A percentile compares a stretch with the other conserved stretches of the same genome.
Conservation (phyloP, 257 asterid species). For the Ocimum tenuiflorum region DNA sequence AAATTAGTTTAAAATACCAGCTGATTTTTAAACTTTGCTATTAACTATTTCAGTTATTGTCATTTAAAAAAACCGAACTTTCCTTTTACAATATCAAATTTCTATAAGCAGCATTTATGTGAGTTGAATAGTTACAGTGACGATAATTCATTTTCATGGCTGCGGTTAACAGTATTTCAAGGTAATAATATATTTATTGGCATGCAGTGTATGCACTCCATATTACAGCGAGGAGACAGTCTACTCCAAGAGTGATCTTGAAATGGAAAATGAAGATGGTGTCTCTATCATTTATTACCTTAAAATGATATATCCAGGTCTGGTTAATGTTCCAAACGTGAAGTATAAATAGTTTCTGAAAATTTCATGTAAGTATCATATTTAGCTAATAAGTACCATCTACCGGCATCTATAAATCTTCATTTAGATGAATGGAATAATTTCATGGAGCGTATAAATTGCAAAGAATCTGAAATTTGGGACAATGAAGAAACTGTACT, state of each 20-base stretch:
- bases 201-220: conserved; percentile 81
- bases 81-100: neutral
- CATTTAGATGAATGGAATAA: conserved; percentile 91
- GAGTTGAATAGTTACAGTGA: neutral
- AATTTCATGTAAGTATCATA: neutral
- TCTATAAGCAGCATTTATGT: conserved; percentile 9
- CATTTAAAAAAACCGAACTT: neutral
- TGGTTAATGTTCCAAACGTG: conserved; percentile 16
- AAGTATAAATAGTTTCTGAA: conserved; percentile 12
- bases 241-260: conserved; percentile 88
- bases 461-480: conserved; percentile 62
- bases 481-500: conserved; percentile 82
- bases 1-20: neutral
- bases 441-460: conserved; percentile 80
- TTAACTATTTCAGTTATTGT: conserved; percentile 7
- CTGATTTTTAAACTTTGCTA: neutral
- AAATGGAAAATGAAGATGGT: conserved; percentile 97
- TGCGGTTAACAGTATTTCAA: conserved; percentile 1
- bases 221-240: conserved; percentile 98
- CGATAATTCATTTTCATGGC: neutral
- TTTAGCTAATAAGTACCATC: conserved; percentile 9
- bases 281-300: conserved; percentile 83
- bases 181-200: conserved; percentile 21
- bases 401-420: conserved; percentile 10
- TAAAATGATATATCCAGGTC: conserved; percentile 91